Base-by-base conservation (phyloP, 164 flowering plant species). In the Vitis rotundifolia region DNA sequence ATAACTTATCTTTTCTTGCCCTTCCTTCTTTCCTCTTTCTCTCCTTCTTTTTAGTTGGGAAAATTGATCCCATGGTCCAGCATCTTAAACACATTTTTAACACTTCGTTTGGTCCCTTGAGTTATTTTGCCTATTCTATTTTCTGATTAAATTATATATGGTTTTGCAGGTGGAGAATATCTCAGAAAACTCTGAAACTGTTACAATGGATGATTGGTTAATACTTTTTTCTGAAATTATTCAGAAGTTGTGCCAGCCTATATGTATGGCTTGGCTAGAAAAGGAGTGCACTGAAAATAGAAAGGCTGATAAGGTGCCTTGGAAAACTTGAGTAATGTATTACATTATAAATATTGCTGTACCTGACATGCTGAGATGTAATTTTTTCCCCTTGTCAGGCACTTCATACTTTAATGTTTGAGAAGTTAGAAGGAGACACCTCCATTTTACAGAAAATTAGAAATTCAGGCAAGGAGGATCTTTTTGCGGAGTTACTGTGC, bases 391-490 rank as follows among this genome's bases (percentile, higher is more conserved):
- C 29, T 76, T 70, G 1, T 37, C 86, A 94, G 99, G 90, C 60
- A 60, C 65, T 85, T 62, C 69, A 83, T 63, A 67, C 83, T 64
- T n/a, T 72, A 66, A 71, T 87, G 73, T 68, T 75, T 49, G 79
- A 79, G 73, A 87, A 85, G 79, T 51, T 91, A 59, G 81, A 78
- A 66, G 89, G 83, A 71, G 87, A 85, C 70, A 84, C 79, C 60
- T 75, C 67, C 68, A 73, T 89, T 68, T 19, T 88, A 56, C 73
- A 62, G 73, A 91, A 76, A 71, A 84, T 95, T 4, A 83, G 70
- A 80, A 93, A 81, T 66, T 84, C 87, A 5, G 97, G 99, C 81
- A 93, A 93, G 85, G 89, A 88, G 77, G 88, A 86, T 71, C 91
- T 95, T 18, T 93, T 83, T 85, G 83, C 91, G 19, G 99, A 95